phyloP scores from a whole-genome alignment of 352 stramenopile genomes.

The Globisporangium echinulatum region DNA sequence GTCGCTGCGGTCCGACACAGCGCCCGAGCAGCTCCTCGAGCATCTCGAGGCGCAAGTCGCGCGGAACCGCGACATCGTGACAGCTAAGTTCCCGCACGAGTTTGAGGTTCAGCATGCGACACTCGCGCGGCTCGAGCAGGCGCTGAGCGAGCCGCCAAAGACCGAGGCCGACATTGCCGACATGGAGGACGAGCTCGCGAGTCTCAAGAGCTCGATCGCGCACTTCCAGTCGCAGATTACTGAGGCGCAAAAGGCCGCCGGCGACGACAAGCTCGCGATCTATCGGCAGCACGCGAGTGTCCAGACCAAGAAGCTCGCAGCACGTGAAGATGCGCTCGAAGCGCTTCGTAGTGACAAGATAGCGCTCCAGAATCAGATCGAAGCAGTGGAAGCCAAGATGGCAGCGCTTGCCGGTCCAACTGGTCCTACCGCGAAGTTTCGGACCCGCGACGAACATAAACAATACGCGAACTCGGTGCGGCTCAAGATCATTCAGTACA shows the following conservation, averaged over 20 bases:
- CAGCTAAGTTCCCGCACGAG: conserved; percentile 67
- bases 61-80: conserved; percentile 63
- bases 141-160: conserved; percentile 69
- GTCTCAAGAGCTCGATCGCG: conserved; percentile 51
- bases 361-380: conserved; percentile 58
- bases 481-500: conserved; percentile 91
- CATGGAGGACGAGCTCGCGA: conserved; percentile 79
- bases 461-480: conserved; percentile 84
- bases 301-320: conserved; percentile 80
- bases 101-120: conserved; percentile 73
- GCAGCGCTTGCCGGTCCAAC: conserved; percentile 29
- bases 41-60: conserved; percentile 74
- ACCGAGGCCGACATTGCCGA: conserved; percentile 83
- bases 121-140: conserved; percentile 65
- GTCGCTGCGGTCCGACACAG: conserved; percentile 68
- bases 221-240: conserved; percentile 67
- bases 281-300: conserved; percentile 88
- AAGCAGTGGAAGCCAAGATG: conserved; percentile 69
- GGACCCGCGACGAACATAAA: conserved; percentile 88
- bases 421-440: conserved; percentile 42
- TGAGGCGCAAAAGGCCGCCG: conserved; percentile 53
- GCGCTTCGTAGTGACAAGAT: conserved; percentile 42
- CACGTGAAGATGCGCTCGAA: conserved; percentile 89
- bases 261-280: conserved; percentile 89
- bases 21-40: conserved; percentile 85